Evolutionary conservation across 2,329 filamentous ascomycete species (phyloP), one percentile per base, ranked within the genome.

Genomic region (Colletotrichum cereale): DNA sequence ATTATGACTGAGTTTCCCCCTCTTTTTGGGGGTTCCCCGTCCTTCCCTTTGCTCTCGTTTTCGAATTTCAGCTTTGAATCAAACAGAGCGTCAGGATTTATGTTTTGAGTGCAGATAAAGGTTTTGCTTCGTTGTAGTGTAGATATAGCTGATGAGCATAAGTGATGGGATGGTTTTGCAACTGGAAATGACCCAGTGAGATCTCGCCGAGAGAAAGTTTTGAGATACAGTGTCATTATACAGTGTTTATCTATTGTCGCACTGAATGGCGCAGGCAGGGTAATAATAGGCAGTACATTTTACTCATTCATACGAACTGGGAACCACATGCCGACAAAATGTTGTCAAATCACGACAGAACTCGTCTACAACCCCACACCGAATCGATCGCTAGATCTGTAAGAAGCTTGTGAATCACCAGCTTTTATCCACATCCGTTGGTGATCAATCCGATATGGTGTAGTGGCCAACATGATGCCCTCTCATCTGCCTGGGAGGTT

Each of bases 381-480:
- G 3, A 10, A 21, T 38, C 31, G 29, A 5, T n/a, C 6, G 34
- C n/a, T 21, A 16, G 18, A 12, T 57, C n/a, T 56, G 4, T 56
- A 56, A 6, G 1, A 14, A 29, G 6, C 2, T 26, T 53, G 2
- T 10, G 1, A 24, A 3, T 8, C 3, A 1, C 0, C 11, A 26
- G 3, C 1, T 8, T 16, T 11, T 21, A 29, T 52, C 34, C 57
- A 44, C 12, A 55, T 69, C n/a, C n/a, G n/a, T n/a, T n/a, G n/a
- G n/a, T n/a, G n/a, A n/a, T n/a, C n/a, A n/a, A n/a, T n/a, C 38
- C 67, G 62, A 66, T 61, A 61, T 66, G 55, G 44, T 66, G 62
- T 66, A 69, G 55, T 55, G 67, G 67, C 67, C 55, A 69, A 69
- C 62, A 69, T 69, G 67, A 66, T 69, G 55, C 67, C 62, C 67